Percentiles rank a stretch among this genome's conserved stretches.
Evolutionary conservation across 1,139 yeast genomes (phyloP).

Genomic region (Candida sp.): DNA sequence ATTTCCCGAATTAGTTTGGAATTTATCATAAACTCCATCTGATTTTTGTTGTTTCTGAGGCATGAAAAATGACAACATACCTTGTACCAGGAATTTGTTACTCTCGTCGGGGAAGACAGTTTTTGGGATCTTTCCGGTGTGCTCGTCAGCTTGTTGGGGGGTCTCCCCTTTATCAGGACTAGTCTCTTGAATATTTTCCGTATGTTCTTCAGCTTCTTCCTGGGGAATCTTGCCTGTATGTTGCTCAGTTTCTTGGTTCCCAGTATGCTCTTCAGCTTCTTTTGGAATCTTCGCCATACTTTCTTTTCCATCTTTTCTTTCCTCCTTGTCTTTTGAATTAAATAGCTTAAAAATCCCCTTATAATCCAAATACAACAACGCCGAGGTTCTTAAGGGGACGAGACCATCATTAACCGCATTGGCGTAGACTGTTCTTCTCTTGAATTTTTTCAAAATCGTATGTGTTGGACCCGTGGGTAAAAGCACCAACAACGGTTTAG

Average conservation of each 20-base stretch:
- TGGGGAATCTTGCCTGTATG: conserved; percentile 16
- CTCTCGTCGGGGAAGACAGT: conserved; percentile 11
- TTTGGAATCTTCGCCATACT: too few species aligned
- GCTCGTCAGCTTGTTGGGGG: too few species aligned
- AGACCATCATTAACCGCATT: conserved; percentile 88
- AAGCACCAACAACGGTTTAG: conserved; percentile 64
- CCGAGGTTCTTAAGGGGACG: conserved; percentile 87
- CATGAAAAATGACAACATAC: conserved; percentile 41
- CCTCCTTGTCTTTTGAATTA: too few species aligned
- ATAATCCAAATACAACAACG: conserved; percentile 68
- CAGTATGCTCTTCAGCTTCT: too few species aligned
- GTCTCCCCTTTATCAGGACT: too few species aligned
- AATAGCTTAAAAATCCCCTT: conserved; percentile 45
- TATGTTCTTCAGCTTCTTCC: too few species aligned
- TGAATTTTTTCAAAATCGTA: conserved; percentile 56
- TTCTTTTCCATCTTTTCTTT: too few species aligned
- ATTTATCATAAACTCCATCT: conserved; percentile 24
- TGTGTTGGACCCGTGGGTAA: conserved; percentile 85
- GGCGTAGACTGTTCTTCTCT: conserved; percentile 72
- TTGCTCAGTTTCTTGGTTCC: conserved; percentile 3
- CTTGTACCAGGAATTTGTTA: conserved; percentile 28
- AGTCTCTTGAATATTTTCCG: too few species aligned
- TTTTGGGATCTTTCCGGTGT: too few species aligned
- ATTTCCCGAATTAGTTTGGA: conserved; percentile 21
- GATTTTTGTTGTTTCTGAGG: conserved; percentile 37